phyloP scores from a whole-genome alignment of 2,329 filamentous ascomycete species.

The Intubia oerlemansii region DNA sequence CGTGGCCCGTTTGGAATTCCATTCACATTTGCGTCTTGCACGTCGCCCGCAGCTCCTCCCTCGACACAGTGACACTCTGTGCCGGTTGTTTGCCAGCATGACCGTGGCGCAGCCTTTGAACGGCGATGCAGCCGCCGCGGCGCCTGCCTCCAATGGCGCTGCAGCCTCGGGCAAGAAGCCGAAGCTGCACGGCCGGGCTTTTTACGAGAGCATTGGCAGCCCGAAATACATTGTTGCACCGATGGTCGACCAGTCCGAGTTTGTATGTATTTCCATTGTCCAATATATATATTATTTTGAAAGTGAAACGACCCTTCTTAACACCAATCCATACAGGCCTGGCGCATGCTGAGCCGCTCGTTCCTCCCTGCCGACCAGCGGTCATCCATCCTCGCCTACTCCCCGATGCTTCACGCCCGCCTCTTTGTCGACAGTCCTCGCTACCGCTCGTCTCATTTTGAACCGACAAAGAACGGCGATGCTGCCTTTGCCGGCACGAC shows the following conservation, averaged over 20 bases:
- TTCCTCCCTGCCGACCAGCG: constrained; percentile 52
- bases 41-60: too few species aligned
- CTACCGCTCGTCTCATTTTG: constrained; percentile 66
- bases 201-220: constrained; percentile 86
- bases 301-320: too few species aligned
- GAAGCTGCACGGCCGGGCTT: constrained; percentile 71
- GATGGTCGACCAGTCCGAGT: constrained; percentile 98
- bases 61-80: too few species aligned
- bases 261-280: constrained; percentile 34
- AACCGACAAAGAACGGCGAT: constrained; percentile 26
- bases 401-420: constrained; percentile 89
- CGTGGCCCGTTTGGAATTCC: too few species aligned
- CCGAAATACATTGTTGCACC: constrained; percentile 82
- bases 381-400: constrained; percentile 59
- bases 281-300: not conserved
- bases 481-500: constrained; percentile 8
- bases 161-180: too few species aligned
- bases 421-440: constrained; percentile 58
- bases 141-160: too few species aligned
- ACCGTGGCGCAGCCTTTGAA: too few species aligned
- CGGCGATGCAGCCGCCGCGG: too few species aligned
- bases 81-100: too few species aligned
- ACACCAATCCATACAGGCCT: too few species aligned
- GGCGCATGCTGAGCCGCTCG: constrained; percentile 88
- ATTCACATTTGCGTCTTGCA: too few species aligned